These are phyloP conservation scores for Firmiana major DNA, from an alignment of 345 rosid genomes.

Conservation along the genomic window DNA sequence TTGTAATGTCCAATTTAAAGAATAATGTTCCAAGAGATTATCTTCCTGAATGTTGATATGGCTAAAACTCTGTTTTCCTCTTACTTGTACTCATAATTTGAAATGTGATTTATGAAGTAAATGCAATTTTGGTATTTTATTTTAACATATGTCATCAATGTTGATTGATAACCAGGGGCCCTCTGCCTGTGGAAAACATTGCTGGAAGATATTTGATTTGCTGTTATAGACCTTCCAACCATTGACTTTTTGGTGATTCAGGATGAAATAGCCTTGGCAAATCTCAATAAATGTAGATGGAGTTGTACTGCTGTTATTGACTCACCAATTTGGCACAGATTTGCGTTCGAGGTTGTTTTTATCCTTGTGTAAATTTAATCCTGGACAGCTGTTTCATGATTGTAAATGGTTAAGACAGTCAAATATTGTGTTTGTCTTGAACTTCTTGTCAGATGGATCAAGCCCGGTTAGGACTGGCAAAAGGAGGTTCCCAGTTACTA, in stretches of 20 bases:
- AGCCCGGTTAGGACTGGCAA: neutral
- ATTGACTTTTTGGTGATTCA: neutral
- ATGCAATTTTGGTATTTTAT: neutral
- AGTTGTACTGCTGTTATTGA: neutral
- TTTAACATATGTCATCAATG: neutral
- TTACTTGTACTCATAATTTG: neutral
- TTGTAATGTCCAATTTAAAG: neutral
- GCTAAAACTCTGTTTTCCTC: neutral
- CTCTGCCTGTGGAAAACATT: conserved; percentile 9
- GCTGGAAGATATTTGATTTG: conserved; percentile 12
- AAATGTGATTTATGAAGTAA: neutral
- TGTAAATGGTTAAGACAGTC: neutral
- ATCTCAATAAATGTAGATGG: conserved; percentile 6
- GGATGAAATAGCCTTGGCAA: neutral
- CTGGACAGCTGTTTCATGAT: neutral
- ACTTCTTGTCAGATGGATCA: neutral
- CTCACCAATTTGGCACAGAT: neutral
- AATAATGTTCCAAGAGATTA: neutral
- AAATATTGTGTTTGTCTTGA: neutral
- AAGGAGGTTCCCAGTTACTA: neutral
- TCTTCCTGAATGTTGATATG: neutral
- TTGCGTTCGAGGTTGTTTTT: neutral
- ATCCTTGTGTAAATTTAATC: neutral
- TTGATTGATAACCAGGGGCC: conserved; percentile 15
- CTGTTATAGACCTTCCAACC: conserved; percentile 12